A percentile compares a stretch with the other conserved stretches of the same genome.
phyloP scores from a whole-genome alignment of 805 yeast genomes.

The Candida hispaniensis region DNA sequence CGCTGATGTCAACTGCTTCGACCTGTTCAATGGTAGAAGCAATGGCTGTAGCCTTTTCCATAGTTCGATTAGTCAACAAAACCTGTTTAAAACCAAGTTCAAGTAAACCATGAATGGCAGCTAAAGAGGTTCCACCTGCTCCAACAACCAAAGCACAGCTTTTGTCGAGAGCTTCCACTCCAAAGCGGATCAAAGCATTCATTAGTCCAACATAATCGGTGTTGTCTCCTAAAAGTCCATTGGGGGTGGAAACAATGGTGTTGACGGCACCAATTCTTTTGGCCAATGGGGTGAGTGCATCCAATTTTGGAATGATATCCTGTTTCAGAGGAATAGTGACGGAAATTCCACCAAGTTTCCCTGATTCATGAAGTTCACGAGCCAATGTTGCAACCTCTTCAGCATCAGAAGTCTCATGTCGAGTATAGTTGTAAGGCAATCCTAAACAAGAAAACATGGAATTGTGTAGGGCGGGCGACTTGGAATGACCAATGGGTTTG shows the following conservation, averaged over 20 bases:
- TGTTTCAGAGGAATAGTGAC: slow-evolving; percentile 89
- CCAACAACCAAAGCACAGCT: slow-evolving; percentile 71
- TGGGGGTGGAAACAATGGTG: slow-evolving; percentile 51
- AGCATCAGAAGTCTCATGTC: slow-evolving; percentile 59
- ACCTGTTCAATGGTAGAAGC: slow-evolving; percentile 57
- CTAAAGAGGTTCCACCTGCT: slow-evolving; percentile 96
- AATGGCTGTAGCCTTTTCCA: slow-evolving; percentile 49
- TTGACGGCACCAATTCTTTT: slow-evolving; percentile 85
- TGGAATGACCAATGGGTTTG: slow-evolving; percentile 70
- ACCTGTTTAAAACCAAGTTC: slow-evolving; percentile 67
- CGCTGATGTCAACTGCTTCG: slow-evolving; percentile 38
- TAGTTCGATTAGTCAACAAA: slow-evolving; percentile 73
- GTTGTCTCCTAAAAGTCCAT: slow-evolving; percentile 64
- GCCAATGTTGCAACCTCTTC: slow-evolving; percentile 43
- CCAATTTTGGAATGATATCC: slow-evolving; percentile 58
- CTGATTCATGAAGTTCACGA: slow-evolving; percentile 30
- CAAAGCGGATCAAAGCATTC: slow-evolving; percentile 52
- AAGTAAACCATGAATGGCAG: slow-evolving; percentile 81
- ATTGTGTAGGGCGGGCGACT: slow-evolving; percentile 81
- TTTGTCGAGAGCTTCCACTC: slow-evolving; percentile 34
- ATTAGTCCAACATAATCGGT: slow-evolving; percentile 92
- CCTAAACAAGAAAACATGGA: slow-evolving; percentile 66
- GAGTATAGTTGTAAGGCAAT: slow-evolving; percentile 60
- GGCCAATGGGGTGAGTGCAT: slow-evolving; percentile 66
- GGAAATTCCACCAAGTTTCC: slow-evolving; percentile 80